A percentile compares a stretch with the other conserved stretches of the same genome.
These are phyloP conservation scores for Kentomonas sorsogonicus DNA, from an alignment of 208 protist genomes.

Conservation along the genomic window DNA sequence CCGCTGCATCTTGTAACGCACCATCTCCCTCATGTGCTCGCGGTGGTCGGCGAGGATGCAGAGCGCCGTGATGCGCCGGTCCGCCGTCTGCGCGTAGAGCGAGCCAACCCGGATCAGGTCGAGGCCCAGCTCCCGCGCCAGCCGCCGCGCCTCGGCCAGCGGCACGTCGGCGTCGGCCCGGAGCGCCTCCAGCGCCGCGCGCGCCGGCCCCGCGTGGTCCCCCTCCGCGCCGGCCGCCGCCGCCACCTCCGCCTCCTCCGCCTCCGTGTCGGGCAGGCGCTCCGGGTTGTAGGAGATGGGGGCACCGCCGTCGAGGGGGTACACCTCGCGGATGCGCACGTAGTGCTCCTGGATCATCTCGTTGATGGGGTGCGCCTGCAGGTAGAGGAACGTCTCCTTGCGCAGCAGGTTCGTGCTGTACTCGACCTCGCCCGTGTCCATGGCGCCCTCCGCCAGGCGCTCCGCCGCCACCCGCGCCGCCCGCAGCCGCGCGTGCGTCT, in stretches of 20 bases:
- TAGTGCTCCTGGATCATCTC: conserved; percentile 87
- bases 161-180: conserved; percentile 69
- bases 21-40: conserved; percentile 74
- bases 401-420: conserved; percentile 59
- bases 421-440: conserved; percentile 73
- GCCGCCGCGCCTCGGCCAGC: conserved; percentile 54
- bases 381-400: conserved; percentile 79
- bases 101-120: conserved; percentile 75
- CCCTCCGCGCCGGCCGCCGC: conserved; percentile 1
- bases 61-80: conserved; percentile 68
- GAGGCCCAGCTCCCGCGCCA: conserved; percentile 71
- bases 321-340: conserved; percentile 65
- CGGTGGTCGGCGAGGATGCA: conserved; percentile 80
- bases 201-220: background rate
- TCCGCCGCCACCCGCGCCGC: conserved; percentile 37
- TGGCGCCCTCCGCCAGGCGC: conserved; percentile 53
- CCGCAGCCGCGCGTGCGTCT: conserved; percentile 31
- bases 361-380: conserved; percentile 81
- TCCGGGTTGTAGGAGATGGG: conserved; percentile 23
- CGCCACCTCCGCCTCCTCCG: conserved; percentile 6
- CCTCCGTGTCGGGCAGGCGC: background rate
- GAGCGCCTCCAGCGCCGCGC: conserved; percentile 18
- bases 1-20: conserved; percentile 83
- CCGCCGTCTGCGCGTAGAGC: conserved; percentile 59
- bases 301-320: conserved; percentile 26